Evolutionary conservation across 2,329 filamentous ascomycete species (phyloP), one percentile per base, ranked within the genome.

Genomic region (Diaporthe ilicicola): DNA sequence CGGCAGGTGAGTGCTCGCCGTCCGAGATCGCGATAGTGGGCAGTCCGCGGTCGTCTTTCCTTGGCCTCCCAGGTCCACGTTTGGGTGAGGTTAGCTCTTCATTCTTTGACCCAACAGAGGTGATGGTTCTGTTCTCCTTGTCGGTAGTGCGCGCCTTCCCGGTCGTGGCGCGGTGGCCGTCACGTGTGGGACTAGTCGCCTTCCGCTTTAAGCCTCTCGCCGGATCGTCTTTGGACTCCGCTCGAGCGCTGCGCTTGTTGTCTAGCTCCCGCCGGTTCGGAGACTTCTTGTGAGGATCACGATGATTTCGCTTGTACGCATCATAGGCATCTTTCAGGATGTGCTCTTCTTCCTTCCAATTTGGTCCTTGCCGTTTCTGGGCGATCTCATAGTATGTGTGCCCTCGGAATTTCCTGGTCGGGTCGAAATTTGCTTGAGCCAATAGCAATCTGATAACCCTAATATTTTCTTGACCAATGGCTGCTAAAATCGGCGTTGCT

Each of bases 401-500:
- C 27, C 93, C 93, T 75, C 91, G 91, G 75, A 91, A 91, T 32
- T 91, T 88, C 70, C 92, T 90, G 0, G 93, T 94, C 0, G 96
- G 95, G 76, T 99, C 92, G 78, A 98, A 98, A 19, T 84, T 83
- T 59, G 89, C 88, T 76, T 96, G 93, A 72, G 91, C 90, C 8
- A 97, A 84, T 9, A 98, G 86, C 13, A 97, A 84, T 70, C 92
- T 89, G 54, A 99, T 90, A 70, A 98, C 94, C 75, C 94, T 93
- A 62, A 96, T 88, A 76, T 97, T 96, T 74, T 91, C 90, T 75
- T 95, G 92, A 19, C 96, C 95, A 74, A 99, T 98, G 1, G 96
- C 95, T 71, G 95, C 94, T 46, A 98, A 88, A 86, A 99, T 97
- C 1, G 96, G 96, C 1, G 95, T 98, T 65, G 95, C 92, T 77